Conservation (phyloP, 805 yeast genomes). For the Hanseniaspora thailandica region DNA sequence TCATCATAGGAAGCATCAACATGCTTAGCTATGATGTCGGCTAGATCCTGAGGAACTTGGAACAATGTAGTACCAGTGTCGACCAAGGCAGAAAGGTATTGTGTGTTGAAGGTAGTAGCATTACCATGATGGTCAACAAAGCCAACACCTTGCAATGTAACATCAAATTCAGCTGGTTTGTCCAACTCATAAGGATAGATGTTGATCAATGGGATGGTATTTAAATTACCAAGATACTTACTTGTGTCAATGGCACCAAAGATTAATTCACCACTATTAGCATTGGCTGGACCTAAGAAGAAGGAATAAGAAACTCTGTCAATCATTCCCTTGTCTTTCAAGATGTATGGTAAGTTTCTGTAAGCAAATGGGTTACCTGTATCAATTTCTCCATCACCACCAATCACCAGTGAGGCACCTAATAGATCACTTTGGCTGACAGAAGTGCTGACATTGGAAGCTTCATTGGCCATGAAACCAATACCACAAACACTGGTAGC, state of each 20-base stretch:
- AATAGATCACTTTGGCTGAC: too few relatives aligned
- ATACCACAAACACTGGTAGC: conserved; percentile 54
- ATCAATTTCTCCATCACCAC: too few relatives aligned
- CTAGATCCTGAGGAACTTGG: neutral
- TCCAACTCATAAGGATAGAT: conserved; percentile 17
- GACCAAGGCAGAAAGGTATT: conserved; percentile 31
- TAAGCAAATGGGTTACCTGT: conserved; percentile 33
- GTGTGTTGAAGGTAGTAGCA: conserved; percentile 22
- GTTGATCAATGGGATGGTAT: conserved; percentile 42
- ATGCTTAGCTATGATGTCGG: neutral
- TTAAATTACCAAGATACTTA: conserved; percentile 43
- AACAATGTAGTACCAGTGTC: conserved; percentile 45
- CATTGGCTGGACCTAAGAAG: conserved; percentile 37
- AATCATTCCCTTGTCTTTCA: conserved; percentile 49
- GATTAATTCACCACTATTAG: conserved; percentile 40
- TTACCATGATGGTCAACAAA: neutral
- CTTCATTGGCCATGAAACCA: conserved; percentile 48
- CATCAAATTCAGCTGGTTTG: conserved; percentile 20
- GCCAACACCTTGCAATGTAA: conserved; percentile 26
- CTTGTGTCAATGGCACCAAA: conserved; percentile 64
- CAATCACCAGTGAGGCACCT: too few relatives aligned
- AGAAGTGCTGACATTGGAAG: conserved; percentile 14
- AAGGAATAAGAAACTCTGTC: conserved; percentile 49
- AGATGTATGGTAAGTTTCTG: conserved; percentile 52
- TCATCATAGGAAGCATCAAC: conserved; percentile 37